phyloP scores from a whole-genome alignment of 176 grass and related monocot species.

The Tuctoria greenei region DNA sequence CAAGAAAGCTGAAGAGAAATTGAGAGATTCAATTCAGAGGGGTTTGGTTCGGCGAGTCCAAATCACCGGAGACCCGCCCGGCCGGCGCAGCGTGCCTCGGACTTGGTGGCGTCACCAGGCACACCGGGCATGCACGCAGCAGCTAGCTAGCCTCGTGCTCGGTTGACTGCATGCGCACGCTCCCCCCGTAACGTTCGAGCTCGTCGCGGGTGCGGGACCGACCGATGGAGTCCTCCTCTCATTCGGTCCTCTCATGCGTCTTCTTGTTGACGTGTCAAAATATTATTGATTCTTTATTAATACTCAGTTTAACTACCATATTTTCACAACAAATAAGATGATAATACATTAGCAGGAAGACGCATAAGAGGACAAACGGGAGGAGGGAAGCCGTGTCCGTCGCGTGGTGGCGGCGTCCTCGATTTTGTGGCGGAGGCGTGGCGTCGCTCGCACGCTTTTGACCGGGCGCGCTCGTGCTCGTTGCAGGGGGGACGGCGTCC shows the following conservation, averaged over 20 bases:
- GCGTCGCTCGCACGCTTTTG: background rate
- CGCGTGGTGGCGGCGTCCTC: too few relatives aligned
- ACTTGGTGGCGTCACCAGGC: background rate
- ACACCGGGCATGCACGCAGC: background rate
- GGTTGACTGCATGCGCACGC: constrained; percentile 13
- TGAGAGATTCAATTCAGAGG: background rate
- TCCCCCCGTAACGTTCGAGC: background rate
- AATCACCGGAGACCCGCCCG: background rate
- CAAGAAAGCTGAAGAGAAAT: background rate
- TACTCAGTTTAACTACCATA: too few relatives aligned
- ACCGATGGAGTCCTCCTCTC: too few relatives aligned
- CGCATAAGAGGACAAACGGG: too few relatives aligned
- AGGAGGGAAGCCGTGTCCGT: too few relatives aligned
- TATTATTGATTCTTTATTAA: too few relatives aligned
- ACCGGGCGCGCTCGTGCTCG: background rate
- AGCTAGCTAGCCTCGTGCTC: background rate
- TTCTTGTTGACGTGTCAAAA: too few relatives aligned
- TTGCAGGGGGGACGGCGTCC: background rate
- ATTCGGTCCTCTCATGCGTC: too few relatives aligned
- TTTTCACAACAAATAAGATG: too few relatives aligned
- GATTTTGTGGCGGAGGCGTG: background rate
- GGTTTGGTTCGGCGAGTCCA: background rate
- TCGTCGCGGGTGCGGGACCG: background rate
- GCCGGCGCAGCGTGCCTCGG: background rate
- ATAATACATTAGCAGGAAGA: too few relatives aligned